These are phyloP conservation scores for Beauveria asiatica DNA, from an alignment of 2,329 filamentous ascomycete species.

Conservation along the genomic window DNA sequence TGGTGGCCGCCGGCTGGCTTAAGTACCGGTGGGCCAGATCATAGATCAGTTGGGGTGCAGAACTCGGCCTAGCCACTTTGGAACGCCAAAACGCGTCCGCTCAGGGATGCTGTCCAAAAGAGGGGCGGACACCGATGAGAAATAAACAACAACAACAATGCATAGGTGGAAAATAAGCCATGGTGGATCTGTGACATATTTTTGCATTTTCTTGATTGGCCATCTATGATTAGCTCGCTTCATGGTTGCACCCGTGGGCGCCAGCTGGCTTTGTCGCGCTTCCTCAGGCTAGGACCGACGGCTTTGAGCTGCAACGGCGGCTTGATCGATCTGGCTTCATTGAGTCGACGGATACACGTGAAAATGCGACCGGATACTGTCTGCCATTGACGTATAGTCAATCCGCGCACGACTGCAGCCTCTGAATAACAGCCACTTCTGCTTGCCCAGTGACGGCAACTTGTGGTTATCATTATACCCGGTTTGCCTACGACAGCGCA, in stretches of 20 bases:
- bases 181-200: slow-evolving; percentile 5
- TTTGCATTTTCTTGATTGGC: slow-evolving; percentile 11
- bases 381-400: too few species aligned
- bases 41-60: slow-evolving; percentile 26
- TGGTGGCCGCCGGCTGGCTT: slow-evolving; percentile 25
- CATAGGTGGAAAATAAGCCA: not conserved
- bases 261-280: not conserved
- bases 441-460: too few species aligned
- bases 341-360: not conserved
- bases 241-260: not conserved
- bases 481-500: too few species aligned
- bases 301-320: not conserved
- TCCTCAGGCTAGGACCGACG: not conserved
- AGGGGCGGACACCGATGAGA: not conserved
- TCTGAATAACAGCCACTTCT: too few species aligned
- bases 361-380: too few species aligned
- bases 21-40: slow-evolving; percentile 31
- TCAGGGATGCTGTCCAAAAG: not conserved
- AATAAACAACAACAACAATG: slow-evolving; percentile 11
- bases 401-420: too few species aligned
- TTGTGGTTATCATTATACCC: too few species aligned
- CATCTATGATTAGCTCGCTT: not conserved
- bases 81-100: not conserved
- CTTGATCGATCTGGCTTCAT: not conserved
- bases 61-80: not conserved